phyloP scores from a whole-genome alignment of 306 rosid genomes.

The Rosa chinensis region DNA sequence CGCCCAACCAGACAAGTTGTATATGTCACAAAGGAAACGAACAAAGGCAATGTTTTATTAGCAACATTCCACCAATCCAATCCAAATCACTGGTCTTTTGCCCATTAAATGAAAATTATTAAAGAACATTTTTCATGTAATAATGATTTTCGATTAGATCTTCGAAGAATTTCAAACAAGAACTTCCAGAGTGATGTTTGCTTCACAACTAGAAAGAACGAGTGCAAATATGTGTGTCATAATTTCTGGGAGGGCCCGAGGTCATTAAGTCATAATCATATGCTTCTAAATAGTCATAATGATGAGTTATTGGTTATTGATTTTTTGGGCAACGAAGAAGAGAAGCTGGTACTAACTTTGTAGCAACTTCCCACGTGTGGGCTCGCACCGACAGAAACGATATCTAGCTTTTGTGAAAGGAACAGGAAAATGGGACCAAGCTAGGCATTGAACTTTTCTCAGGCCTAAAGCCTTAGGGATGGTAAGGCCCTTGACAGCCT shows the following conservation, averaged over 20 bases:
- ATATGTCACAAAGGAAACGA: conserved; percentile 16
- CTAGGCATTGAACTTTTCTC: background rate
- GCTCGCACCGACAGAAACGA: conserved; percentile 7
- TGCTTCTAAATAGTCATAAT: conserved; percentile 24
- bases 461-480: background rate
- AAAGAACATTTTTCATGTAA: background rate
- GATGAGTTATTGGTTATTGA: background rate
- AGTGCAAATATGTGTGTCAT: background rate
- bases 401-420: background rate
- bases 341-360: background rate
- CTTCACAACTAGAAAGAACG: conserved; percentile 15
- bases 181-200: conserved; percentile 15
- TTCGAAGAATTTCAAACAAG: conserved; percentile 11
- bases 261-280: conserved; percentile 2
- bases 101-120: conserved; percentile 13
- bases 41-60: conserved; percentile 16
- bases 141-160: background rate
- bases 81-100: conserved; percentile 30
- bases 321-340: background rate
- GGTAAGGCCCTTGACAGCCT: background rate
- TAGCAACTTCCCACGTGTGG: conserved; percentile 9
- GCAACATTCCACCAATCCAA: conserved; percentile 37
- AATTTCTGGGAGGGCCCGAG: background rate
- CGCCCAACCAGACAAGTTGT: conserved; percentile 39
- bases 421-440: conserved; percentile 1